Evolutionary conservation across 2,329 filamentous ascomycete genomes (phyloP).

Genomic region (Talaromyces sp.): DNA sequence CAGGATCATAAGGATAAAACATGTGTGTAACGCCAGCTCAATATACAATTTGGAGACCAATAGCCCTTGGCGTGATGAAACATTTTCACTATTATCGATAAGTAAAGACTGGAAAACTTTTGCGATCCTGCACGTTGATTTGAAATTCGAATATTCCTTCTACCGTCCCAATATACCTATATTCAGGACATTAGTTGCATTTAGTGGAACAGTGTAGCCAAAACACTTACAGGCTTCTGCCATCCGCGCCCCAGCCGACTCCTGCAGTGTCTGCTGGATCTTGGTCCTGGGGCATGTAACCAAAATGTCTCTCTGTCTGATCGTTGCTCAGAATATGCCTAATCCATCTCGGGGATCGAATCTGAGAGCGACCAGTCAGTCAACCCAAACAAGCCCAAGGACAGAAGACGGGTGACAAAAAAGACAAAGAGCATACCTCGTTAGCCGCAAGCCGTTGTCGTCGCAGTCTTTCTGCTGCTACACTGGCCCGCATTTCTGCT

Average conservation of each 20-base stretch:
- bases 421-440: slow-evolving; percentile 28
- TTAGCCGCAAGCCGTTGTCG: slow-evolving; percentile 36
- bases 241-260: slow-evolving; percentile 47
- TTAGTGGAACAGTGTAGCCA: not conserved
- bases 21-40: not conserved
- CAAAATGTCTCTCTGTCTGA: slow-evolving; percentile 30
- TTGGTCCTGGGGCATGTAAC: slow-evolving; percentile 31
- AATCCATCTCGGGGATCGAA: slow-evolving; percentile 38
- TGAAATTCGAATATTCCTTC: slow-evolving; percentile 49
- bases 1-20: not conserved
- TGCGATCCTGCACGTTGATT: slow-evolving; percentile 47
- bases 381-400: slow-evolving; percentile 11
- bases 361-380: slow-evolving; percentile 26
- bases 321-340: slow-evolving; percentile 37
- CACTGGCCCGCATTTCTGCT: slow-evolving; percentile 36
- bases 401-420: not conserved
- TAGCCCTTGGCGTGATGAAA: not conserved
- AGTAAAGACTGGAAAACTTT: slow-evolving; percentile 45
- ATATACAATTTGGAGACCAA: not conserved
- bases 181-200: slow-evolving; percentile 13
- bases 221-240: slow-evolving; percentile 44
- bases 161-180: slow-evolving; percentile 48
- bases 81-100: slow-evolving; percentile 34
- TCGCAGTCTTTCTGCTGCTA: slow-evolving; percentile 40
- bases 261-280: slow-evolving; percentile 46